Evolutionary conservation across 352 stramenopile genomes (phyloP), one percentile per base, ranked within the genome.

Genomic region (Globisporangium cederbergense): DNA sequence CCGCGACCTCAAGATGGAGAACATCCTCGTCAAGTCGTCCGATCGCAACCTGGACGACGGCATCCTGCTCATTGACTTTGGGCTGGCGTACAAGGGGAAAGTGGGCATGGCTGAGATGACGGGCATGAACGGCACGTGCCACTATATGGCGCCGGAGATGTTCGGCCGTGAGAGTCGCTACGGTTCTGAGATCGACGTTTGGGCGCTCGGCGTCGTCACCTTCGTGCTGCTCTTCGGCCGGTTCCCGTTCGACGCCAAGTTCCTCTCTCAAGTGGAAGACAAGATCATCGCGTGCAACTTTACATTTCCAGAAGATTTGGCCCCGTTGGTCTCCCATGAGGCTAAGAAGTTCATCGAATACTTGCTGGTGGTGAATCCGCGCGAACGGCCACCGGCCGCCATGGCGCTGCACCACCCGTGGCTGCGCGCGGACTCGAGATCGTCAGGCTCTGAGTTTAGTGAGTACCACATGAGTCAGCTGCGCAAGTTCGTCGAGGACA

Each of bases 61-160:
- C 46, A 74, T 91, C 32, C 47, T 91, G 65, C 73, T 95, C 14
- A 88, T 95, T 36, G 86, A 95, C 62, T 95, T 95, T 77, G 86
- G 86, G 2, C 72, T 95, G 42, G 83, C 86, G 20, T 79, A 95
- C 62, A 68, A 76, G 40, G 74, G 73, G 20, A 80, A 65, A 18
- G 64, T 78, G 9, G 74, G 76, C 30, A 66, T 51, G 13, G 58
- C 45, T 9, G 70, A 79, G 53, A 91, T 93, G 81, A 78, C 62
- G 2, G 86, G 86, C 28, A 91, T 95, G 79, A 91, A 91, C 66
- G 86, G 86, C 57, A 93, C 86, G 60, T 78, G 78, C 54, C 86
- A 92, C 66, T 95, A 90, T 65, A 92, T 95, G 83, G 86, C 86
- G 7, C 86, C 86, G 1, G 86, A 95, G 67, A 91, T 93, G 77